A percentile compares a stretch with the other conserved stretches of the same genome.
Evolutionary conservation across 768 basidiomycete genomes (phyloP).

Genomic region (Leucocoprinus sp.): DNA sequence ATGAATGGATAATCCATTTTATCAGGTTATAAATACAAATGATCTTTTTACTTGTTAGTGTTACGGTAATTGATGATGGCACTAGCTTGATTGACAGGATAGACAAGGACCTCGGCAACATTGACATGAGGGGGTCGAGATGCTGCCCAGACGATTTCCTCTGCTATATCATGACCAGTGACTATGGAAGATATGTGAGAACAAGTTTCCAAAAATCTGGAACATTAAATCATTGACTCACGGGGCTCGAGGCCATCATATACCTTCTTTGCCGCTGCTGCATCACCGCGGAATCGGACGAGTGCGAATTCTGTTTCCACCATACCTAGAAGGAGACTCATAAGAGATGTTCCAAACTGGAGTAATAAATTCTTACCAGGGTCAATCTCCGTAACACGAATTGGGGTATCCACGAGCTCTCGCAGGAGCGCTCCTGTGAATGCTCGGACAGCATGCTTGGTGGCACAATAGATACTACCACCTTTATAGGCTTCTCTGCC

Average conservation of each 20-base stretch:
- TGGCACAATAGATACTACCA: conserved; percentile 89
- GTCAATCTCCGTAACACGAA: conserved; percentile 91
- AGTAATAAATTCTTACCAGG: conserved; percentile 47
- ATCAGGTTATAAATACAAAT: neutral
- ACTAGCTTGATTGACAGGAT: conserved; percentile 75
- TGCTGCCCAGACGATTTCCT: conserved; percentile 97
- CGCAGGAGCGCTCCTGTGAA: conserved; percentile 77
- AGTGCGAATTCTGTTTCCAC: conserved; percentile 78
- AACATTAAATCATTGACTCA: conserved; percentile 32
- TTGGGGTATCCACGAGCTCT: conserved; percentile 87
- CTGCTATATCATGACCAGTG: conserved; percentile 81
- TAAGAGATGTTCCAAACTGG: conserved; percentile 13
- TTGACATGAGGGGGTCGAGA: conserved; percentile 89
- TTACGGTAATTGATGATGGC: conserved; percentile 47
- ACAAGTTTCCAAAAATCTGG: neutral
- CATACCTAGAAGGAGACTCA: conserved; percentile 21
- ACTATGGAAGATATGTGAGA: conserved; percentile 36
- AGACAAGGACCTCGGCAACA: conserved; percentile 71
- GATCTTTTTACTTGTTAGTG: conserved; percentile 2
- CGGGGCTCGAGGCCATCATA: conserved; percentile 85
- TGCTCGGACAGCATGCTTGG: conserved; percentile 79
- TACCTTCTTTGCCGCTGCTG: conserved; percentile 74
- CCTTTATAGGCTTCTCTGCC: conserved; percentile 84
- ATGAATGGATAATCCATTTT: neutral
- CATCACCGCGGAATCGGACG: conserved; percentile 83